phyloP scores from a whole-genome alignment of 148 eudicot species.

The Cornus florida region DNA sequence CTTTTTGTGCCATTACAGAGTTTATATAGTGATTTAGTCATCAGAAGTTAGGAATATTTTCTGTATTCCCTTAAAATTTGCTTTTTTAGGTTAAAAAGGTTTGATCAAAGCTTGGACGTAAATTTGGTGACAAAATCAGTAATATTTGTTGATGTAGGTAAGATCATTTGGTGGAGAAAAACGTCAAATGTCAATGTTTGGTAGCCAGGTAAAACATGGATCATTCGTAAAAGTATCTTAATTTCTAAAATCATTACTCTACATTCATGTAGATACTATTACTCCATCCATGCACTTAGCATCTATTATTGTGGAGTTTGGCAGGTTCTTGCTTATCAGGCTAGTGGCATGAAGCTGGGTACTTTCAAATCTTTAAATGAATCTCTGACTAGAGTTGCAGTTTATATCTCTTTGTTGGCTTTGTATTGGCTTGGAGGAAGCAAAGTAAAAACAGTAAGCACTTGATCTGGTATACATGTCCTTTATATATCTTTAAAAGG shows the following conservation, averaged over 20 bases:
- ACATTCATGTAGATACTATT: neutral
- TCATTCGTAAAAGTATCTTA: neutral
- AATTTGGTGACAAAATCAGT: neutral
- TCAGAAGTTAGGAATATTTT: neutral
- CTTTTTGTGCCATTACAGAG: neutral
- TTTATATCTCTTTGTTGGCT: conserved; percentile 83
- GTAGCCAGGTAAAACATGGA: conserved; percentile 60
- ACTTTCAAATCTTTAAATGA: conserved; percentile 82
- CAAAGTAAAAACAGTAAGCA: conserved; percentile 92
- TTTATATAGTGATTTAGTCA: neutral
- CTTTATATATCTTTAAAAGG: neutral
- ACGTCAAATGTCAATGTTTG: conserved; percentile 89
- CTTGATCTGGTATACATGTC: conserved; percentile 2
- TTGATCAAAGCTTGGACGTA: neutral
- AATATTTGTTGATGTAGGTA: conserved; percentile 52
- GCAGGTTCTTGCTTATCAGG: conserved; percentile 78
- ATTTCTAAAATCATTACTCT: neutral
- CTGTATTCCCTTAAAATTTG: neutral
- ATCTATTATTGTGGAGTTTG: conserved; percentile 17
- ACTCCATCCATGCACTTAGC: conserved; percentile 1
- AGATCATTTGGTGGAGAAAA: conserved; percentile 98
- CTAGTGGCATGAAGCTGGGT: conserved; percentile 87
- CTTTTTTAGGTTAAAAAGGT: conserved; percentile 4
- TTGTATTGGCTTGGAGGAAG: conserved; percentile 89
- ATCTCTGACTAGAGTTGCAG: conserved; percentile 84